Evolutionary conservation across 139 green algal species (phyloP).

Genomic region (Coelastrella sp.): DNA sequence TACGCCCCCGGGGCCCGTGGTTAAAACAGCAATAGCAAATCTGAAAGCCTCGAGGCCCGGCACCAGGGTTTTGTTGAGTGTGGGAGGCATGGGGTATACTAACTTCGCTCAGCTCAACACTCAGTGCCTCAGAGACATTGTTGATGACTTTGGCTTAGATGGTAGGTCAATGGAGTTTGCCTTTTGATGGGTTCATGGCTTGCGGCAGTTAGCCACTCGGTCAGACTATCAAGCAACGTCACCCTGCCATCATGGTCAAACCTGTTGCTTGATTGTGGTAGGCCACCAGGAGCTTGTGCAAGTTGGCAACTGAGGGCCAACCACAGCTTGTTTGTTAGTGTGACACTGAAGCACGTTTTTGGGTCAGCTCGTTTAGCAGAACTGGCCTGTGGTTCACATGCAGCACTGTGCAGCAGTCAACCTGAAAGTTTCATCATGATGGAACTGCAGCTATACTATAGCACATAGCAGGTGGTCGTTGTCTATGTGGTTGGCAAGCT

Average conservation of each 20-base stretch:
- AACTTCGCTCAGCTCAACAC: slow-evolving; percentile 25
- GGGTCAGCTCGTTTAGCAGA: too few species aligned
- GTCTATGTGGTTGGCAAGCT: too few species aligned
- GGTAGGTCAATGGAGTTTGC: background rate
- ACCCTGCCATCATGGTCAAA: background rate
- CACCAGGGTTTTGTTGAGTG: slow-evolving; percentile 57
- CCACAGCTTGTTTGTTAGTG: too few species aligned
- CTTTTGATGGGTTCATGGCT: background rate
- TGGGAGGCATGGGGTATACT: slow-evolving; percentile 61
- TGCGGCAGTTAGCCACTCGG: background rate
- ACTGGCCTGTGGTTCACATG: too few species aligned
- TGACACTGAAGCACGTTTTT: too few species aligned
- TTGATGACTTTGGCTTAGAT: slow-evolving; percentile 55
- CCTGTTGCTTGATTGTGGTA: too few species aligned
- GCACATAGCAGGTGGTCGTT: too few species aligned
- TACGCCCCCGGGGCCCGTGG: slow-evolving; percentile 25
- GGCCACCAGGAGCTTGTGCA: too few species aligned
- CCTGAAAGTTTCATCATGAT: too few species aligned
- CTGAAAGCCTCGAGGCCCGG: slow-evolving; percentile 60
- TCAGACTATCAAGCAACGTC: background rate
- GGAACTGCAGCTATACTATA: too few species aligned
- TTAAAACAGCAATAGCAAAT: slow-evolving; percentile 52
- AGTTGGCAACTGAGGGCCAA: too few species aligned
- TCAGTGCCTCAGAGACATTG: slow-evolving; percentile 56
- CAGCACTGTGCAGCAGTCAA: too few species aligned